These are phyloP conservation scores for Diaporthe velutina DNA, from an alignment of 2,329 filamentous ascomycete genomes.

Conservation along the genomic window DNA sequence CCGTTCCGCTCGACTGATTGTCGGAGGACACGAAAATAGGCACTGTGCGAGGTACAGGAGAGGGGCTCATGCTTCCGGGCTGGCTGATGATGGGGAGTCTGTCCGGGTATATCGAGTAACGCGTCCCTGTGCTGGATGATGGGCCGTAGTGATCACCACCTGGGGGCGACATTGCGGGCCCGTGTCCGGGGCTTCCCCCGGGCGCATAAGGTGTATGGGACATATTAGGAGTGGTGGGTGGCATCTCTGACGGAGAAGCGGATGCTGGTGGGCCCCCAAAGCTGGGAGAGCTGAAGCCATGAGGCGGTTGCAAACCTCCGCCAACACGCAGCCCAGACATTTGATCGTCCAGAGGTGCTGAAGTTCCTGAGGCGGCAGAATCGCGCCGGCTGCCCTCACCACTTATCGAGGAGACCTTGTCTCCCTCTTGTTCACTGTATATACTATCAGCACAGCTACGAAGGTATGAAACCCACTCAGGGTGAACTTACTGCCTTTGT, in stretches of 20 bases:
- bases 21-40: slow-evolving; percentile 42
- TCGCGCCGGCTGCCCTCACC: slow-evolving; percentile 46
- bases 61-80: slow-evolving; percentile 32
- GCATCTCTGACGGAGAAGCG: slow-evolving; percentile 43
- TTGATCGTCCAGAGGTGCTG: slow-evolving; percentile 43
- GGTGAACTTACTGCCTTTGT: slow-evolving; percentile 60
- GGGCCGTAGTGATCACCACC: slow-evolving; percentile 25
- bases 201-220: slow-evolving; percentile 41
- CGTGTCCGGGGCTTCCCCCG: slow-evolving; percentile 23
- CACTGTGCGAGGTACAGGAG: slow-evolving; percentile 34
- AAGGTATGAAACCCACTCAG: neutral
- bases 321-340: slow-evolving; percentile 22
- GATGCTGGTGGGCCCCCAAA: slow-evolving; percentile 39
- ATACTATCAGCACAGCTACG: slow-evolving; percentile 37
- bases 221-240: slow-evolving; percentile 43
- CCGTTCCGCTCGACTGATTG: slow-evolving; percentile 43
- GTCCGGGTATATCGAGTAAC: slow-evolving; percentile 8
- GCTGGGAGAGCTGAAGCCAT: slow-evolving; percentile 37
- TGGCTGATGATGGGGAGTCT: slow-evolving; percentile 22
- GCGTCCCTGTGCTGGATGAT: slow-evolving; percentile 1
- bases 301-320: slow-evolving; percentile 27
- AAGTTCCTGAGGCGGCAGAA: slow-evolving; percentile 44
- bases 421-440: slow-evolving; percentile 60
- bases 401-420: slow-evolving; percentile 51
- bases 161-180: slow-evolving; percentile 35